Conservation (phyloP, 75 land plant species). For the Larix kaempferi region DNA sequence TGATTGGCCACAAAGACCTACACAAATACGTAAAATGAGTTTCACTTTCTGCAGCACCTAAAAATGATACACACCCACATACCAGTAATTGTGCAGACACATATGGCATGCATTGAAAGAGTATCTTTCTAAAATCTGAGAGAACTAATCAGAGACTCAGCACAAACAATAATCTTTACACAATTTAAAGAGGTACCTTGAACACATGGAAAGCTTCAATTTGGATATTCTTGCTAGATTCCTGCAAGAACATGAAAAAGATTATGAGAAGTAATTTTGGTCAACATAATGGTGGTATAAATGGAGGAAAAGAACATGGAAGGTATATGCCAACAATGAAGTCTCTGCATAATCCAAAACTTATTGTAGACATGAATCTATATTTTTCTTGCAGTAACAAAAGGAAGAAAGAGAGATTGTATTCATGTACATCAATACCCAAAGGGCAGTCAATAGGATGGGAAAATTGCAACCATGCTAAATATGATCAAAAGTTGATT, state of each 20-base stretch:
- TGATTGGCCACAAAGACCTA: slow-evolving; percentile 86
- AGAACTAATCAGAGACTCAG: neutral
- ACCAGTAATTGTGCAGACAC: neutral
- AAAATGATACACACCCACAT: neutral
- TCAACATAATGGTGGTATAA: no score
- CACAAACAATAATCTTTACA: neutral
- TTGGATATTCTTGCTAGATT: slow-evolving; percentile 88
- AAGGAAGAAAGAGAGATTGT: neutral
- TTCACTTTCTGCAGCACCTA: neutral
- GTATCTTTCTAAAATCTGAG: neutral
- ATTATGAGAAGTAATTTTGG: no score
- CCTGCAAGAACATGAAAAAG: slow-evolving; percentile 34
- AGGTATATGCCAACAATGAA: neutral
- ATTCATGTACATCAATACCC: neutral
- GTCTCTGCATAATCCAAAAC: neutral
- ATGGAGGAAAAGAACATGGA: neutral
- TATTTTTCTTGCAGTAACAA: neutral
- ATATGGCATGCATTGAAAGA: neutral
- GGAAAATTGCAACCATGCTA: neutral
- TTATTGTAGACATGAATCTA: neutral
- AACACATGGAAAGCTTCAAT: slow-evolving; percentile 98
- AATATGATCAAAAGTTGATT: no score
- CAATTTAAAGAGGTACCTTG: slow-evolving; percentile 47
- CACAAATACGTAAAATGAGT: slow-evolving; percentile 5
- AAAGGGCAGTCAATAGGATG: neutral